Evolutionary conservation across 164 flowering plant species (phyloP).

Genomic region (Macadamia tetraphylla): DNA sequence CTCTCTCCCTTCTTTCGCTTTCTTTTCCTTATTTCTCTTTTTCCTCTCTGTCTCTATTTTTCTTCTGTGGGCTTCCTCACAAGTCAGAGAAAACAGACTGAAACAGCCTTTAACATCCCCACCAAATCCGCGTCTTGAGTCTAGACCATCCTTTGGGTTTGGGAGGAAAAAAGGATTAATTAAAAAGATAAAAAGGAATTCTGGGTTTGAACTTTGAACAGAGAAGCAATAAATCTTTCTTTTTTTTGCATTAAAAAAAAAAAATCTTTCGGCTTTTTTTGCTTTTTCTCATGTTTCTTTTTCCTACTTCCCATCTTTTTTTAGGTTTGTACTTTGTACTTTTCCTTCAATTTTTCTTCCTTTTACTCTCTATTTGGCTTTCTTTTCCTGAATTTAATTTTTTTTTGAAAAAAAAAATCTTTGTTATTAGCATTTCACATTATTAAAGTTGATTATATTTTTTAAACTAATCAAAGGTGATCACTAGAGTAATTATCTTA

Average conservation of each 20-base stretch:
- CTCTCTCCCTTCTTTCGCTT: not conserved
- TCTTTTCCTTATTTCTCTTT: not conserved
- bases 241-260: too few species aligned
- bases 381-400: too few species aligned
- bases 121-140: not conserved
- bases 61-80: not conserved
- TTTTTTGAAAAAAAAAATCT: too few species aligned
- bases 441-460: too few species aligned
- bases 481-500: too few species aligned
- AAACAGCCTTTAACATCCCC: slow-evolving; percentile 1
- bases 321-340: not conserved
- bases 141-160: not conserved
- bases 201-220: not conserved
- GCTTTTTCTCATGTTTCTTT: not conserved
- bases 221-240: slow-evolving; percentile 1
- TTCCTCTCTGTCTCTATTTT: not conserved
- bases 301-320: slow-evolving; percentile 1
- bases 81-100: not conserved
- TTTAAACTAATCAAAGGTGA: too few species aligned
- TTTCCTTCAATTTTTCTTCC: not conserved
- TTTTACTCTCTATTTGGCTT: too few species aligned
- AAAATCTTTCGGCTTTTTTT: not conserved
- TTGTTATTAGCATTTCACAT: too few species aligned
- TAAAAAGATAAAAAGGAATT: not conserved
- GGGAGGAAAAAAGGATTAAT: not conserved